These are phyloP conservation scores for Pythium dissimile DNA, from an alignment of 352 stramenopile genomes.

Conservation along the genomic window DNA sequence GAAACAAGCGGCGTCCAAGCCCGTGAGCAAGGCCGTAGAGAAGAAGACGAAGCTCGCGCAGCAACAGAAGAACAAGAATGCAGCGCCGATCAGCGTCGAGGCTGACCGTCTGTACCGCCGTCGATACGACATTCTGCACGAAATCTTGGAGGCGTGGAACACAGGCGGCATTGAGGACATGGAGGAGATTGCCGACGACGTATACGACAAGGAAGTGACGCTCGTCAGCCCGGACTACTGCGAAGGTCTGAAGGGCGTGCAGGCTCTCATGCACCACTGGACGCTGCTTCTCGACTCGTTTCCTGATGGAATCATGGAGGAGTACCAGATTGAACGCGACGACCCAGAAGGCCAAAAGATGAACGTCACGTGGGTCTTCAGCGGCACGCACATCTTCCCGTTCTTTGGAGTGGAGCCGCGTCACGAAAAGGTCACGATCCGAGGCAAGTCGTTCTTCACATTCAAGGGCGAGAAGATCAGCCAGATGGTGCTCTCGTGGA, in stretches of 20 bases:
- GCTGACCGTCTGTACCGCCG: slow-evolving; percentile 54
- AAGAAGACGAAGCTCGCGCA: slow-evolving; percentile 22
- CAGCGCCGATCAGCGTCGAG: slow-evolving; percentile 30
- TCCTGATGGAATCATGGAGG: slow-evolving; percentile 80
- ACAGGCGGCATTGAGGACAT: slow-evolving; percentile 78
- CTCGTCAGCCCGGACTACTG: slow-evolving; percentile 64
- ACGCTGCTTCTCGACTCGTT: slow-evolving; percentile 64
- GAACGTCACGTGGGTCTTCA: slow-evolving; percentile 73
- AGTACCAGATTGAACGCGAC: slow-evolving; percentile 71
- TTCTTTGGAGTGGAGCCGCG: slow-evolving; percentile 69
- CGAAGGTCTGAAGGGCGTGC: slow-evolving; percentile 55
- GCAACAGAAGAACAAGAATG: slow-evolving; percentile 13
- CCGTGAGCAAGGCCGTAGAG: slow-evolving; percentile 18
- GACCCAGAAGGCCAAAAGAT: slow-evolving; percentile 57
- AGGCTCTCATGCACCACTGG: slow-evolving; percentile 76
- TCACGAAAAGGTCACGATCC: slow-evolving; percentile 78
- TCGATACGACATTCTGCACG: slow-evolving; percentile 70
- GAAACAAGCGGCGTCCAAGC: slow-evolving; percentile 3
- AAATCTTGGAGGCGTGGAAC: slow-evolving; percentile 78
- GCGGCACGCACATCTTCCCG: slow-evolving; percentile 72
- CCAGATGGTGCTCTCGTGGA: slow-evolving; percentile 69
- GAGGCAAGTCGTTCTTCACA: slow-evolving; percentile 68
- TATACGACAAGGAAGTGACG: slow-evolving; percentile 72
- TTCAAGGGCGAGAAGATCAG: slow-evolving; percentile 77
- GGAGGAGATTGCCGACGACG: slow-evolving; percentile 72